phyloP scores from a whole-genome alignment of 768 basidiomycete genomes.

The Sistotremastrum niveocremeum region DNA sequence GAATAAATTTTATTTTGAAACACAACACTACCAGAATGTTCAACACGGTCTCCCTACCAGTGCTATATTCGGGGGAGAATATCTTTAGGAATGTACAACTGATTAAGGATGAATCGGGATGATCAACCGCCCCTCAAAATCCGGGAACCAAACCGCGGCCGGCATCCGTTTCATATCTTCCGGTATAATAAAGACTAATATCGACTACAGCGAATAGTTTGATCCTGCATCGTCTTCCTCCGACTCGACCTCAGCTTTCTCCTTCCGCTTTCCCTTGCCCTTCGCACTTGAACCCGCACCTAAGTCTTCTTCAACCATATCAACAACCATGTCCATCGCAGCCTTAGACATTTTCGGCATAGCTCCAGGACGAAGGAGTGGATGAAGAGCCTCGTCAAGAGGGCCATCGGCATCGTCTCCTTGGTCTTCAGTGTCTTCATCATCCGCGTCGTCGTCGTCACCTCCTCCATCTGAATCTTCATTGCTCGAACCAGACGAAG shows the following conservation, averaged over 20 bases:
- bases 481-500: slow-evolving; percentile 5
- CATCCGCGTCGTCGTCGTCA: slow-evolving; percentile 19
- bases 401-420: slow-evolving; percentile 18
- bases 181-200: too few relatives aligned
- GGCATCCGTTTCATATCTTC: too few relatives aligned
- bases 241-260: slow-evolving; percentile 24
- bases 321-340: slow-evolving; percentile 50
- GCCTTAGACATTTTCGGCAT: slow-evolving; percentile 56
- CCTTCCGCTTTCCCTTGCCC: slow-evolving; percentile 18
- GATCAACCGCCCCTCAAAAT: too few relatives aligned
- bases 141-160: too few relatives aligned
- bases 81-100: too few relatives aligned
- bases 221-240: slow-evolving; percentile 29
- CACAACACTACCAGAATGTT: too few relatives aligned
- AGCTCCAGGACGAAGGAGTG: slow-evolving; percentile 49
- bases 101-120: too few relatives aligned
- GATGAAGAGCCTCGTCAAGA: slow-evolving; percentile 43
- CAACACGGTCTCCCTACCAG: too few relatives aligned
- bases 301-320: slow-evolving; percentile 44
- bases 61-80: too few relatives aligned
- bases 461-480: slow-evolving; percentile 7
- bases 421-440: slow-evolving; percentile 33
- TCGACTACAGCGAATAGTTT: too few relatives aligned
- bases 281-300: slow-evolving; percentile 5
- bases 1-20: too few relatives aligned